Evolutionary conservation across 1,284 basidiomycete species (phyloP).

Genomic region (Omphalotus olearius): DNA sequence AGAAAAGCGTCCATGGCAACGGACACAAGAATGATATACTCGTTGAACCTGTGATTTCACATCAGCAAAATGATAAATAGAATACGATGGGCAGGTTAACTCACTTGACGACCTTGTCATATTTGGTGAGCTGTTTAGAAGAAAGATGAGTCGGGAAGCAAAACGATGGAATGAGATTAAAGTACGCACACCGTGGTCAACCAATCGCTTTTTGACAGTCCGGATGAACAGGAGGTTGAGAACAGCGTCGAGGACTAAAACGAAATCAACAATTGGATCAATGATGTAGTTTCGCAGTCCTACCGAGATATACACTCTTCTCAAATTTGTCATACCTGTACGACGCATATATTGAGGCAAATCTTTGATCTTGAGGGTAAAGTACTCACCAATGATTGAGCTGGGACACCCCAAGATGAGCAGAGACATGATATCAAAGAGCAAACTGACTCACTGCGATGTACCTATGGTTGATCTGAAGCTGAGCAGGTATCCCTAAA

Average conservation of each 20-base stretch:
- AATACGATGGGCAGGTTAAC: neutral
- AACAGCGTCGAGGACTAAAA: neutral
- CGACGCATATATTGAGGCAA: no score
- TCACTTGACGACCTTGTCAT: slow-evolving; percentile 4
- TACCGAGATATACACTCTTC: slow-evolving; percentile 1
- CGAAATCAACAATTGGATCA: neutral
- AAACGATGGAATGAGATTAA: neutral
- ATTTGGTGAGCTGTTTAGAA: neutral
- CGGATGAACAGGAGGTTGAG: slow-evolving; percentile 8
- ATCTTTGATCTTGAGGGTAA: no score
- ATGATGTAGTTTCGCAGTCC: neutral
- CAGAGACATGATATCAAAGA: neutral
- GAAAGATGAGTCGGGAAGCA: no score
- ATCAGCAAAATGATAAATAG: neutral
- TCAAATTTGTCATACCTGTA: neutral
- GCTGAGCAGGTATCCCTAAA: slow-evolving; percentile 8
- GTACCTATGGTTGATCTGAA: slow-evolving; percentile 9
- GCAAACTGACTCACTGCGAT: neutral
- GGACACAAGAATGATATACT: slow-evolving; percentile 8
- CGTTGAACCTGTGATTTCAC: slow-evolving; percentile 5
- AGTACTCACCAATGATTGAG: neutral
- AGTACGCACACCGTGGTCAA: slow-evolving; percentile 1
- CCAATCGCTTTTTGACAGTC: slow-evolving; percentile 3
- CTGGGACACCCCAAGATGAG: neutral
- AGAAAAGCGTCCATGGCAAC: slow-evolving; percentile 6